phyloP scores from a whole-genome alignment of 169 alveolate species.

The Plasmodium gallinaceum region DNA sequence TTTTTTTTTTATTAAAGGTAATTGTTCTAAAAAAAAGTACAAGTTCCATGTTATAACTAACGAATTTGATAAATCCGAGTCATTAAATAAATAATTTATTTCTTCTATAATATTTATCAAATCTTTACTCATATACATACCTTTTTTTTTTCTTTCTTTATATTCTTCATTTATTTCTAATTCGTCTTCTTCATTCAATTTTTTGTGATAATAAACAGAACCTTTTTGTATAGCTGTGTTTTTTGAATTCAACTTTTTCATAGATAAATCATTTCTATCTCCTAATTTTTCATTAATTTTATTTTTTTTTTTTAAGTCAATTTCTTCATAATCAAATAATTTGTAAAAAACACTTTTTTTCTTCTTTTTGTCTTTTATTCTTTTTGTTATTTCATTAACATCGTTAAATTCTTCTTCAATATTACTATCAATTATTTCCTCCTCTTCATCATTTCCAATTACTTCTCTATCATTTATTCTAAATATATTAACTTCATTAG shows the following conservation, averaged over 20 bases:
- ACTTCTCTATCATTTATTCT: slow-evolving; percentile 21
- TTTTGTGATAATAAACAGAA: neutral
- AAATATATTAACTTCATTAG: slow-evolving; percentile 21
- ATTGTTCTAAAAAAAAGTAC: slow-evolving; percentile 49
- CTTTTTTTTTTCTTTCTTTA: slow-evolving; percentile 11
- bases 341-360: slow-evolving; percentile 66
- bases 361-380: slow-evolving; percentile 67
- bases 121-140: slow-evolving; percentile 43
- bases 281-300: slow-evolving; percentile 53
- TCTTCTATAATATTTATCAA: slow-evolving; percentile 64
- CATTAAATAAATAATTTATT: slow-evolving; percentile 56
- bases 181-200: neutral
- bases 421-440: slow-evolving; percentile 16
- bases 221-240: neutral
- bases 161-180: neutral
- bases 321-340: slow-evolving; percentile 60
- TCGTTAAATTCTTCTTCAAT: slow-evolving; percentile 53
- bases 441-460: slow-evolving; percentile 11
- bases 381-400: slow-evolving; percentile 38
- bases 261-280: slow-evolving; percentile 52
- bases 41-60: slow-evolving; percentile 73
- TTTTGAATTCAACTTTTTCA: slow-evolving; percentile 9
- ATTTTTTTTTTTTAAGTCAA: slow-evolving; percentile 24
- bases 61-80: slow-evolving; percentile 47
- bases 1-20: slow-evolving; percentile 42